Conservation (phyloP, 1,284 basidiomycete genomes). For the Rhizopogon parksii region DNA sequence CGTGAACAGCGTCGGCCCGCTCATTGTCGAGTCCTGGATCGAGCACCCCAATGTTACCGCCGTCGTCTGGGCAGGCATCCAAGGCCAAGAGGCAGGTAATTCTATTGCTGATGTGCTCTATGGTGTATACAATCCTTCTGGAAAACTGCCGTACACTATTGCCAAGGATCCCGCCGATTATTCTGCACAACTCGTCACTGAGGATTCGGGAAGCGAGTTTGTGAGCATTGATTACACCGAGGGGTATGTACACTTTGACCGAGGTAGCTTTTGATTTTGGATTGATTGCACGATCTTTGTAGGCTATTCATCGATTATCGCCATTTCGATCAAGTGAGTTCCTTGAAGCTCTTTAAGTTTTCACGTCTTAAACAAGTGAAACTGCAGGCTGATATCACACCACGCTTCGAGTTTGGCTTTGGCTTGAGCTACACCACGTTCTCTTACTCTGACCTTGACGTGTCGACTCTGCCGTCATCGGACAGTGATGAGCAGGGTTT, state of each 20-base stretch:
- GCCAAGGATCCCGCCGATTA: conserved; percentile 52
- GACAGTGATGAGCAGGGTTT: conserved; percentile 30
- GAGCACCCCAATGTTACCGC: conserved; percentile 70
- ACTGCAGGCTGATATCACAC: conserved; percentile 33
- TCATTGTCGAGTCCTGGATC: conserved; percentile 73
- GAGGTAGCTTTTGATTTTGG: not conserved
- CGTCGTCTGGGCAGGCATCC: conserved; percentile 58
- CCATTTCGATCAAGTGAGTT: conserved; percentile 62
- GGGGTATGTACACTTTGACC: conserved; percentile 30
- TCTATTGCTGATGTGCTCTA: conserved; percentile 68
- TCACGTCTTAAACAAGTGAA: not conserved
- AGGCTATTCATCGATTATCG: conserved; percentile 70
- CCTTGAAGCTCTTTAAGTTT: not conserved
- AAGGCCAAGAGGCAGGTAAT: conserved; percentile 76
- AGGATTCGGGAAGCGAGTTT: conserved; percentile 30
- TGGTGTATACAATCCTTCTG: conserved; percentile 67
- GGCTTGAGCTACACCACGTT: conserved; percentile 26
- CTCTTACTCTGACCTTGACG: conserved; percentile 42
- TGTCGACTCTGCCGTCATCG: conserved; percentile 30
- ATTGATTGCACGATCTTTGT: not conserved
- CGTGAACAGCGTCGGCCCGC: conserved; percentile 69
- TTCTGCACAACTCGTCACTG: conserved; percentile 20
- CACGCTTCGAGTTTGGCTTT: conserved; percentile 53
- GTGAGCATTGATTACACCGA: conserved; percentile 61
- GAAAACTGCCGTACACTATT: conserved; percentile 69